A percentile compares a stretch with the other conserved stretches of the same genome.
These are phyloP conservation scores for Plasmodium gonderi DNA, from an alignment of 169 alveolate genomes.

Conservation along the genomic window DNA sequence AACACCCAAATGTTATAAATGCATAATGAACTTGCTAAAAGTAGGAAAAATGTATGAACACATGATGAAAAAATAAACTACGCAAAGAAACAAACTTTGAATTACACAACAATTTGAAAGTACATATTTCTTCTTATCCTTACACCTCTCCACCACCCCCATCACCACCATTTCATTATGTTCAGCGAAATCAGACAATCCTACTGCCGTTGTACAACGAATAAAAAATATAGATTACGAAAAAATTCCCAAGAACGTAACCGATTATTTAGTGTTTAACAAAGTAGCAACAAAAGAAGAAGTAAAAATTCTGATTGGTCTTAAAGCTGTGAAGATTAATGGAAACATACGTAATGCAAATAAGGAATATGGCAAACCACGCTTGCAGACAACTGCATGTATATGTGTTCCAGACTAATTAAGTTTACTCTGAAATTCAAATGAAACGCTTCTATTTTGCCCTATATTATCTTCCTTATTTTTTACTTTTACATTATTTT, in stretches of 20 bases:
- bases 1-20: not conserved
- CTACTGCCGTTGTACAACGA: constrained; percentile 28
- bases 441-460: too few relatives aligned
- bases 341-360: constrained; percentile 48
- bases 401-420: not conserved
- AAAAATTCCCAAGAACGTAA: constrained; percentile 55
- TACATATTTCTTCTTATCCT: not conserved
- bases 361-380: not conserved
- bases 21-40: not conserved
- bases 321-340: constrained; percentile 67
- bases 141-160: not conserved
- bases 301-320: constrained; percentile 71
- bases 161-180: too few relatives aligned
- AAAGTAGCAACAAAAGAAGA: constrained; percentile 62
- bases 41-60: not conserved
- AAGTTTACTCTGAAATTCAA: too few relatives aligned
- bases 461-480: not conserved
- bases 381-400: not conserved
- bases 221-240: constrained; percentile 36
- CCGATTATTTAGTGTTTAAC: constrained; percentile 59
- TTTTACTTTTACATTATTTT: not conserved
- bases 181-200: constrained; percentile 43
- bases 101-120: too few relatives aligned
- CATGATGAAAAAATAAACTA: not conserved
- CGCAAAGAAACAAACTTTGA: too few relatives aligned